phyloP scores from a whole-genome alignment of 2,329 filamentous ascomycete species.

The Chrysosporium keratinophilum region DNA sequence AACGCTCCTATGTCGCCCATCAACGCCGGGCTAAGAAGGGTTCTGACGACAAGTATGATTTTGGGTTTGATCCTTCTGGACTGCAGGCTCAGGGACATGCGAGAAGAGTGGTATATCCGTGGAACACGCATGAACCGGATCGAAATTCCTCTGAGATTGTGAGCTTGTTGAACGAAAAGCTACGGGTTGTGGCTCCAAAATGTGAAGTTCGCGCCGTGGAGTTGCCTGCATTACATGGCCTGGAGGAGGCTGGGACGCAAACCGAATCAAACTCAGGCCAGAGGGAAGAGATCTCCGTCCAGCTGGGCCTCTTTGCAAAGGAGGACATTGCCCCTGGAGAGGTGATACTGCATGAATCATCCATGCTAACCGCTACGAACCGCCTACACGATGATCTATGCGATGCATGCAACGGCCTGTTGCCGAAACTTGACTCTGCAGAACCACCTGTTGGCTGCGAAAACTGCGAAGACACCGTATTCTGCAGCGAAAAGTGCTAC shows the following conservation, averaged over 20 bases:
- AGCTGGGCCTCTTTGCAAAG: constrained; percentile 83
- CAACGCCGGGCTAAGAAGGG: not conserved
- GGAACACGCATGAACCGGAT: constrained; percentile 53
- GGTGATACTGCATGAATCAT: constrained; percentile 68
- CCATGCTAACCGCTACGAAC: constrained; percentile 79
- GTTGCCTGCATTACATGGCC: constrained; percentile 57
- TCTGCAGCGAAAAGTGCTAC: constrained; percentile 49
- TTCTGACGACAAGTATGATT: constrained; percentile 4
- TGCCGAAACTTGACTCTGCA: constrained; percentile 48
- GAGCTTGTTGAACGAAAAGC: constrained; percentile 57
- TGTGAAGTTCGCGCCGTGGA: constrained; percentile 67
- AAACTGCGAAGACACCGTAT: constrained; percentile 49
- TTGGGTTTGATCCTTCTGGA: constrained; percentile 23
- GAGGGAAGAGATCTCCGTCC: constrained; percentile 41
- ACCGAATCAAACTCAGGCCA: constrained; percentile 5
- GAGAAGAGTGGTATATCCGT: constrained; percentile 50
- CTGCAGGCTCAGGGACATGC: constrained; percentile 33
- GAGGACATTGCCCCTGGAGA: constrained; percentile 69
- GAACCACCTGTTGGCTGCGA: constrained; percentile 39
- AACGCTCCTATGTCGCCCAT: constrained; percentile 18
- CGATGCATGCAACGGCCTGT: constrained; percentile 71
- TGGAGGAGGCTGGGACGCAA: constrained; percentile 15
- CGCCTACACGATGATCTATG: constrained; percentile 77
- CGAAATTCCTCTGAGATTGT: constrained; percentile 48
- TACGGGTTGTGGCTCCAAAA: constrained; percentile 63